phyloP scores from a whole-genome alignment of 495 filamentous ascomycete genomes.

The Penicillium goetzii region DNA sequence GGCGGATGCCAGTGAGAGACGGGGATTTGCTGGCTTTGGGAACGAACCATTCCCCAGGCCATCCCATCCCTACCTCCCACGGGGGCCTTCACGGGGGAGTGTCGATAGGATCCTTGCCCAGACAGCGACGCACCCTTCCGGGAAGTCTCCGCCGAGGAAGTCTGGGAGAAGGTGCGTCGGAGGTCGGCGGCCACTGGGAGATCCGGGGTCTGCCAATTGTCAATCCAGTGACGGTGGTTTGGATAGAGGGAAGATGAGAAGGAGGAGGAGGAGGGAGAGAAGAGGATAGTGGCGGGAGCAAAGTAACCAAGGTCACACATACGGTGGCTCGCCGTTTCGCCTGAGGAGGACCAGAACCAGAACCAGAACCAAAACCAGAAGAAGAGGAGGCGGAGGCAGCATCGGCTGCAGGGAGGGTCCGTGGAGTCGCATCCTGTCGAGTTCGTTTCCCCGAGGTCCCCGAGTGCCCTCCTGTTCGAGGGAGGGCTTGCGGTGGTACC shows the following conservation, averaged over 20 bases:
- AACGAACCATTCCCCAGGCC: conserved; percentile 43
- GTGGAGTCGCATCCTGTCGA: conserved; percentile 49
- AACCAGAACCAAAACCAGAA: conserved; percentile 23
- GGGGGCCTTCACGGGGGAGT: conserved; percentile 22
- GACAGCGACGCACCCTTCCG: conserved; percentile 28
- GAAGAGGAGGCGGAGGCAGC: not conserved
- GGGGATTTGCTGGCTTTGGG: conserved; percentile 50
- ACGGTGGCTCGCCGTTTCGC: conserved; percentile 57
- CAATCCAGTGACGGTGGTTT: conserved; percentile 46
- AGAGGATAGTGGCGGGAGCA: conserved; percentile 37
- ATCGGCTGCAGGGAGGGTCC: conserved; percentile 40
- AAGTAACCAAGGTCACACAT: conserved; percentile 53
- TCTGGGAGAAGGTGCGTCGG: conserved; percentile 40
- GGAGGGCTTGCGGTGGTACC: conserved; percentile 11
- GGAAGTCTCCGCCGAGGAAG: conserved; percentile 36
- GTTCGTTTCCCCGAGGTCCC: conserved; percentile 49
- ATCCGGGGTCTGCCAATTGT: conserved; percentile 55
- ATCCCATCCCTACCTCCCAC: not conserved
- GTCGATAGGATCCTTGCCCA: conserved; percentile 36
- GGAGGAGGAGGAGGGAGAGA: conserved; percentile 23
- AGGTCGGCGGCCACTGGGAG: conserved; percentile 40
- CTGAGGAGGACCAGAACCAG: conserved; percentile 45
- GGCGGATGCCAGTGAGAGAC: conserved; percentile 40
- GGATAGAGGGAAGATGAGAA: conserved; percentile 32
- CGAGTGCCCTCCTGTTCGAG: not conserved